Conservation (phyloP, 306 rosid genomes). For the Gynostemma pentaphyllum region DNA sequence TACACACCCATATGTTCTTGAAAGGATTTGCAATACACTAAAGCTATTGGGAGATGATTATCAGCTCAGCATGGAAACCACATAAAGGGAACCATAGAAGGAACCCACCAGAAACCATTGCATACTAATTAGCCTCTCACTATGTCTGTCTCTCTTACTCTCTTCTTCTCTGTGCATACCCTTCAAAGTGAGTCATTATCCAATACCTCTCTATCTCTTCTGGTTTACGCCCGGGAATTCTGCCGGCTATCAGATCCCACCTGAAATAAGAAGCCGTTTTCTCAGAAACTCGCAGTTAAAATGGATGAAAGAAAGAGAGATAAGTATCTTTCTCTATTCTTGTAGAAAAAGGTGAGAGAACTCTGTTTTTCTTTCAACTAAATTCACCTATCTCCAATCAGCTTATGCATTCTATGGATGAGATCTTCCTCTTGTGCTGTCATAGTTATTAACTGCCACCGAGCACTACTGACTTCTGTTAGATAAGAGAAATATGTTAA, state of each 20-base stretch:
- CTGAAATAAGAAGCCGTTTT: constrained; percentile 3
- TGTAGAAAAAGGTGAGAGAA: not conserved
- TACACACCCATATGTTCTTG: constrained; percentile 5
- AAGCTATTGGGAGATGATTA: constrained; percentile 1
- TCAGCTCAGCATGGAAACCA: constrained; percentile 9
- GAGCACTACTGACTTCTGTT: constrained; percentile 15
- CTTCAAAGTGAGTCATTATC: constrained; percentile 22
- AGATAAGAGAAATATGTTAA: not conserved
- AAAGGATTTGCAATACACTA: constrained; percentile 5
- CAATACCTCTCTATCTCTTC: constrained; percentile 25
- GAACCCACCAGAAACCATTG: constrained; percentile 2
- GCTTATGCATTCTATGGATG: constrained; percentile 18
- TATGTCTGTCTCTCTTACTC: not conserved
- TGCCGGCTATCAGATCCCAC: constrained; percentile 20
- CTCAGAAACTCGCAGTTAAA: not conserved
- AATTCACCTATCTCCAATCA: constrained; percentile 17
- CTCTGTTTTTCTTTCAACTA: not conserved
- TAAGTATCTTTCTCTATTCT: not conserved
- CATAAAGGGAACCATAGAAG: not conserved
- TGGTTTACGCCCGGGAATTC: constrained; percentile 13
- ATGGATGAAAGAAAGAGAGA: not conserved
- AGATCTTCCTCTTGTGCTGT: constrained; percentile 19
- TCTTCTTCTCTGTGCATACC: constrained; percentile 9
- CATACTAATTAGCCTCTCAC: not conserved
- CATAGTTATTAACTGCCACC: constrained; percentile 18